Percentiles rank a stretch among this genome's conserved stretches.
phyloP scores from a whole-genome alignment of 805 yeast species.

The Saccharomycopsis olivae region DNA sequence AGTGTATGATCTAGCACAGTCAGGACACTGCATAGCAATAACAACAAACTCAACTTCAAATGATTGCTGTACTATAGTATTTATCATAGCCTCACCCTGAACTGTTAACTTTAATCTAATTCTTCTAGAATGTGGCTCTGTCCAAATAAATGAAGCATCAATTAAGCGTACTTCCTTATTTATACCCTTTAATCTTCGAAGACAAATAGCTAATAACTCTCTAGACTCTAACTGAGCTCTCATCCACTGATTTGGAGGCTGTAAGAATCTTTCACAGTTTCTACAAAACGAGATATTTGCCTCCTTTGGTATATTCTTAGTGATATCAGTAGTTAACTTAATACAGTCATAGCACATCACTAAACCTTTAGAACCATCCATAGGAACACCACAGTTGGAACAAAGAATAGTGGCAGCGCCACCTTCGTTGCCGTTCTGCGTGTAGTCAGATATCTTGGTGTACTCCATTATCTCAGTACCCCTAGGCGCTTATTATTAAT shows the following conservation, averaged over 20 bases:
- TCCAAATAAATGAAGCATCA: slow-evolving; percentile 96
- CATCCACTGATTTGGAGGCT: slow-evolving; percentile 93
- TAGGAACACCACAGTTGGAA: slow-evolving; percentile 97
- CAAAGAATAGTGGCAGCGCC: slow-evolving; percentile 79
- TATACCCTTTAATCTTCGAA: slow-evolving; percentile 80
- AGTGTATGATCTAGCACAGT: slow-evolving; percentile 95
- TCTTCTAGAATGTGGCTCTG: slow-evolving; percentile 98
- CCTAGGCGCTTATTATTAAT: neutral
- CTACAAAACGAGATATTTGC: slow-evolving; percentile 89
- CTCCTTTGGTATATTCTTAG: slow-evolving; percentile 91
- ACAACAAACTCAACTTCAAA: slow-evolving; percentile 93
- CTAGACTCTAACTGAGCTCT: slow-evolving; percentile 84
- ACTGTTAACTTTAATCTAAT: slow-evolving; percentile 84
- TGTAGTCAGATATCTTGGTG: slow-evolving; percentile 16
- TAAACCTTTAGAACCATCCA: slow-evolving; percentile 88
- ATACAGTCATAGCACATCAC: slow-evolving; percentile 98
- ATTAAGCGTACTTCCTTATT: slow-evolving; percentile 66
- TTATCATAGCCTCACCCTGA: slow-evolving; percentile 92
- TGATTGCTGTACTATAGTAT: slow-evolving; percentile 85
- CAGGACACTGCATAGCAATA: slow-evolving; percentile 94
- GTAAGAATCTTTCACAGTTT: slow-evolving; percentile 91
- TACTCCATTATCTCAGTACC: slow-evolving; percentile 17
- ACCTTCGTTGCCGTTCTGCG: slow-evolving; percentile 6
- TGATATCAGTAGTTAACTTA: slow-evolving; percentile 83
- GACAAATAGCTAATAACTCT: slow-evolving; percentile 82